Base-by-base conservation (phyloP, 768 basidiomycete species). In the Cyclocybe aegerita region DNA sequence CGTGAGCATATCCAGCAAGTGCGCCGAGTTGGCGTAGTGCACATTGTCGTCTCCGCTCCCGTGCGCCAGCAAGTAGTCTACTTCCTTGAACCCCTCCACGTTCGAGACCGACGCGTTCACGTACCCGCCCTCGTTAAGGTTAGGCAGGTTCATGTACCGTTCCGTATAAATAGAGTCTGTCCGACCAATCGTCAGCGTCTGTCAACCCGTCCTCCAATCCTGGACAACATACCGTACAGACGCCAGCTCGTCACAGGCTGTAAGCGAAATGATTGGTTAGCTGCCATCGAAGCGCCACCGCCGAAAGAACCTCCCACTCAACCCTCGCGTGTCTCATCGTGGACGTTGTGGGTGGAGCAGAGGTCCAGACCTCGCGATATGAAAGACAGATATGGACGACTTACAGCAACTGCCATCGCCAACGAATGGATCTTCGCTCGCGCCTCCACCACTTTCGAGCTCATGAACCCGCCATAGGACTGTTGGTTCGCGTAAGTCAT, bases 391-490 rank as follows among this genome's bases (percentile, higher is more conserved):
- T n/a, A 23, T 35, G 29, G 23, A 53, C 40, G 46, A 57, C 63
- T 52, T 59, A 93, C 91, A 49, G 93, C 93, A 32, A 97, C 84
- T 3, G 93, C 80, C 80, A 96, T 97, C 5, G 90, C 92, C 40
- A 98, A 74, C 3, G 88, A 86, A 69, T 98, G 93, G 10, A 98
- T 81, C 4, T 88, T 88, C 11, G 90, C 93, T 64, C 91, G 78
- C 4, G 91, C 88, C 70, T 99, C 97, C 9, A 90, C 81, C 4
- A 96, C 84, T 65, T 98, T 98, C 50, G 88, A 82, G 48, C 89
- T 88, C 88, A 98, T 91, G 70, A 93, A 99, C 0, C 97, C 96
- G 8, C 96, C 96, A 60, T 94, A 98, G 7, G 90, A 93, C 95
- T 95, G 58, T 10, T 58, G 4, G 9, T 7, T 29, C 2, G 34